Evolutionary conservation across 2,329 filamentous ascomycete species (phyloP), one percentile per base, ranked within the genome.

Genomic region (Hymenotorrendiella dingleyae): DNA sequence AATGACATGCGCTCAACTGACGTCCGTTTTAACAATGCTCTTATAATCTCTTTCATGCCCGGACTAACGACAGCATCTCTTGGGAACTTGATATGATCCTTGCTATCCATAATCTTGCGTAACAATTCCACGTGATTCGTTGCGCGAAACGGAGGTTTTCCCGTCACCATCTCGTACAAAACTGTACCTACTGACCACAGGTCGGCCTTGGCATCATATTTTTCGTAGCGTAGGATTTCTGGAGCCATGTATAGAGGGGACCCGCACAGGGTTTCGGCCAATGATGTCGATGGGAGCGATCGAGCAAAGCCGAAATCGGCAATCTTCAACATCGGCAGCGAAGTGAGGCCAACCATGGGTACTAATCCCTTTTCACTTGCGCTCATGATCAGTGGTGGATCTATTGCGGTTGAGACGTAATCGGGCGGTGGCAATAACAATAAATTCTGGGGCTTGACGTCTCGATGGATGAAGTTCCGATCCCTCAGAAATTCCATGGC

Each of bases 301-400:
- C 93, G 82, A 43, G 93, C 93, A 62, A 98, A 98, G n/a, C 93
- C 93, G 61, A 98, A 98, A 67, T 98, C 93, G 44, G 93, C 93
- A 55, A 98, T 82, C 68, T 98, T 98, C 47, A 98, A 78, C 84
- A 97, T 94, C 4, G 93, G 93, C 30, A 98, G 67, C 14, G 89
- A 93, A 40, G 79, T 74, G 22, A 98, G 70, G 6, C 93, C 93
- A 20, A 83, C 82, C 20, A 83, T 77, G 4, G 91, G 89, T 33
- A 87, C 84, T 43, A 93, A 71, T 1, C 88, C 90, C 60, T 90
- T 80, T 32, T 84, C 81, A 57, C 85, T 90, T 39, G 82, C 84
- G 46, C 74, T 76, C 62, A 93, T 81, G 45, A 93, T 81, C 14
- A 86, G 82, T 46, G 84, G 76, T 24, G 74, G 70, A 46, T 79